Evolutionary conservation across 257 asterid genomes (phyloP), one percentile per base, ranked within the genome.

Genomic region (Lavandula angustifolia): DNA sequence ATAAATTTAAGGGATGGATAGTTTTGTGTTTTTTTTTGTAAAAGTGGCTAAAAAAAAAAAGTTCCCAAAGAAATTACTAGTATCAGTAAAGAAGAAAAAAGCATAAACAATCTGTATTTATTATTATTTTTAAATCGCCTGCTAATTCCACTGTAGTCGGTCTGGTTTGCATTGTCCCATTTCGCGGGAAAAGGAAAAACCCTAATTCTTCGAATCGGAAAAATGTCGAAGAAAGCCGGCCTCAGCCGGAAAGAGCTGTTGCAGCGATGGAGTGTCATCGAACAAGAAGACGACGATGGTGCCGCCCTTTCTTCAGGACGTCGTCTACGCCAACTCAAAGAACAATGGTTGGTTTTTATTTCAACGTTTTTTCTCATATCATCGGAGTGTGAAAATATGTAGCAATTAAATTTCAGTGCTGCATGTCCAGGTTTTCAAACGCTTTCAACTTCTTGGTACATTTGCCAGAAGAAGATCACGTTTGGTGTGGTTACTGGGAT

Each of bases 401-500:
- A 18, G 6, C 12, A 17, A 5, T 55, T 64, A 13, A 22, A 51
- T 31, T 5, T 34, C 41, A 27, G 17, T 47, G 32, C 53, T 64
- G 42, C 37, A 9, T 54, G 29, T 70, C 58, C 92, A 91, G 98
- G 98, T 92, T 92, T 87, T 78, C 95, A 9, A 96, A 92, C 65
- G 95, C 94, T 58, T 92, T 89, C 90, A 85, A 68, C 74, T 81
- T 87, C 70, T 62, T 92, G 79, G 85, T 77, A 47, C 66, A 74
- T 65, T 76, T 89, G 78, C 92, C 97, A 10, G 60, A 75, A 34
- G 87, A 77, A 60, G 64, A 71, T 17, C 99, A 92, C 68, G 88
- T 87, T 49, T 92, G 99, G 97, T 92, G 99, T 60, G 84, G 85
- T 54, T 80, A 80, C 41, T 88, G 92, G 95, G 94, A 87, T 61